A percentile compares a stretch with the other conserved stretches of the same genome.
These are phyloP conservation scores for Aspergillus brunneoviolaceus DNA, from an alignment of 2,329 filamentous ascomycete genomes.

Conservation along the genomic window DNA sequence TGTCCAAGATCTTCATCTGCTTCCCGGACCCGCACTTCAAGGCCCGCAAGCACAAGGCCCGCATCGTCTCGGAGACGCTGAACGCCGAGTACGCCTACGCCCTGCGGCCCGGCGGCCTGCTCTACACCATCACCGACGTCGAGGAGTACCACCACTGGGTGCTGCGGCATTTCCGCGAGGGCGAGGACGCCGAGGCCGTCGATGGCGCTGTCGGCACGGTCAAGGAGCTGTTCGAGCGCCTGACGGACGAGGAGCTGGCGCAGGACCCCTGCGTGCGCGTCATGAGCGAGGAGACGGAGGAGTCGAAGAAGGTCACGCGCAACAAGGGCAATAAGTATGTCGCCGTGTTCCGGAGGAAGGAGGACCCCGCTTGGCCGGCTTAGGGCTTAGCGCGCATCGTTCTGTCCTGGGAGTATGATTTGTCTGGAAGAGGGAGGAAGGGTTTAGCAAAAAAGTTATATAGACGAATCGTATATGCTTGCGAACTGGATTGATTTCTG, in stretches of 20 bases:
- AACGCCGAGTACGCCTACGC: conserved; percentile 93
- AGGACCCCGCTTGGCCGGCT: conserved; percentile 70
- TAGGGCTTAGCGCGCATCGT: not conserved
- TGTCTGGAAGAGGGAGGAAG: not conserved
- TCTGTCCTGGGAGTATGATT: too few relatives aligned
- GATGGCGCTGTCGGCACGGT: conserved; percentile 80
- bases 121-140: conserved; percentile 98
- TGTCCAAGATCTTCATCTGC: conserved; percentile 93
- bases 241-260: conserved; percentile 57
- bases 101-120: conserved; percentile 74
- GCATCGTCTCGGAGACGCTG: conserved; percentile 85
- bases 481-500: not conserved
- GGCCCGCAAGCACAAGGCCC: conserved; percentile 90
- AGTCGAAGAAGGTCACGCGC: conserved; percentile 92
- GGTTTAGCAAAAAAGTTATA: not conserved
- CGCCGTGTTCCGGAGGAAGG: conserved; percentile 76
- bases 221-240: conserved; percentile 67
- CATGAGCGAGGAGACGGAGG: conserved; percentile 80
- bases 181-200: conserved; percentile 61
- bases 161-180: conserved; percentile 76
- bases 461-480: not conserved
- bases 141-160: conserved; percentile 94
- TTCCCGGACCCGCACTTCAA: conserved; percentile 99
- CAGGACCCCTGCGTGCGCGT: conserved; percentile 60
- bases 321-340: conserved; percentile 91